Conservation (phyloP, 257 asterid genomes). For the Przewalskia tangutica region DNA sequence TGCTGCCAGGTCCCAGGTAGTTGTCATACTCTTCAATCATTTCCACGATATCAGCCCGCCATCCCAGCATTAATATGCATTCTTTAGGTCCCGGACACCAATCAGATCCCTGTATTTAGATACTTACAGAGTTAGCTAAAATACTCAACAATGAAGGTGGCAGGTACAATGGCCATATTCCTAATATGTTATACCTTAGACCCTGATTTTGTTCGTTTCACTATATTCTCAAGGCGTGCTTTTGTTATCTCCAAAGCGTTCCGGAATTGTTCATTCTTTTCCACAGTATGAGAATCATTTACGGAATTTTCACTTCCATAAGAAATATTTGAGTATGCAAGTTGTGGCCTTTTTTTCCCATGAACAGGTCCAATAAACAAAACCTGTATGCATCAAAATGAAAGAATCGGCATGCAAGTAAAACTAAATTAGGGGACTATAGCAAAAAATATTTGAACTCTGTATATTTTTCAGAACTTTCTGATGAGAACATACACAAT, state of each 20-base stretch:
- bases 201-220: slow-evolving; percentile 62
- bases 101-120: slow-evolving; percentile 60
- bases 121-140: slow-evolving; percentile 9
- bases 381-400: slow-evolving; percentile 37
- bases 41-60: slow-evolving; percentile 78
- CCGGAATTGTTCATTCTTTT: slow-evolving; percentile 23
- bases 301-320: slow-evolving; percentile 24
- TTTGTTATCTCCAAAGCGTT: slow-evolving; percentile 37
- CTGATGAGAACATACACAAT: neutral
- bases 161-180: slow-evolving; percentile 1
- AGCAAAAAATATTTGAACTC: neutral
- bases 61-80: slow-evolving; percentile 75
- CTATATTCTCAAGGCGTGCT: slow-evolving; percentile 54
- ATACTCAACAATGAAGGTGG: slow-evolving; percentile 1
- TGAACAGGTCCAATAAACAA: slow-evolving; percentile 71
- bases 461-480: neutral
- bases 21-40: slow-evolving; percentile 93
- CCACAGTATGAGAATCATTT: slow-evolving; percentile 29
- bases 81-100: slow-evolving; percentile 67
- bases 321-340: slow-evolving; percentile 31
- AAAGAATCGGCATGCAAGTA: neutral
- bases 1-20: slow-evolving; percentile 90
- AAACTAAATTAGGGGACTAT: neutral
- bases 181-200: slow-evolving; percentile 52
- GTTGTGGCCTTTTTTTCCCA: slow-evolving; percentile 55